These are phyloP conservation scores for Nicotiana paniculata DNA, from an alignment of 257 asterid genomes.

Conservation along the genomic window DNA sequence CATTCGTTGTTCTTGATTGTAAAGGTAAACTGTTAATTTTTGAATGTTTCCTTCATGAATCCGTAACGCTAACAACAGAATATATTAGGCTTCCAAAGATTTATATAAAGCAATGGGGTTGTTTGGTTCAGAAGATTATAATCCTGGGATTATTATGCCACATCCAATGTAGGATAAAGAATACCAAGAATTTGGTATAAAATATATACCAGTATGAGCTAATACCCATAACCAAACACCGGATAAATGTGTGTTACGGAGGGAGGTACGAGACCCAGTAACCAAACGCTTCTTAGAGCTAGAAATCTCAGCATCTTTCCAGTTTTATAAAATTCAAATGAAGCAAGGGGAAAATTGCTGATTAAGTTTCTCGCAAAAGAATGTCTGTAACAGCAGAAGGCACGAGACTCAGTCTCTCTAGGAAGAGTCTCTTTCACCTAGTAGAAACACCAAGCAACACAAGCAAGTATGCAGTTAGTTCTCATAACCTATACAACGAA, in stretches of 20 bases:
- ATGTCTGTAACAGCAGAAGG: neutral
- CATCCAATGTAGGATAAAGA: no score
- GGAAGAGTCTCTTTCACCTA: neutral
- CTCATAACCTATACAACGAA: neutral
- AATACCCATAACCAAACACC: no score
- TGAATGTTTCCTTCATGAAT: neutral
- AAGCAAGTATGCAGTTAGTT: neutral
- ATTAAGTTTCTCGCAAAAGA: neutral
- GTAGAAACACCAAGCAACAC: neutral
- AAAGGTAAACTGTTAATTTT: neutral
- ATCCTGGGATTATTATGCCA: no score
- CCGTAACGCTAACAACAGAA: neutral
- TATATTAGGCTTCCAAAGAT: neutral
- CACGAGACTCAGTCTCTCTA: neutral
- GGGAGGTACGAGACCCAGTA: no score
- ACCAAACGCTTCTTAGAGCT: neutral
- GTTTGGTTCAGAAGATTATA: no score
- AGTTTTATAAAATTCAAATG: neutral
- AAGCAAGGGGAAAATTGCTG: neutral
- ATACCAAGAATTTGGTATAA: no score
- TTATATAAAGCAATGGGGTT: neutral
- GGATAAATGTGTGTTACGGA: no score
- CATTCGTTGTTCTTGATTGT: neutral
- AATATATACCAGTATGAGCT: no score
- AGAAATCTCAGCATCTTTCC: neutral